Evolutionary conservation across 2,329 filamentous ascomycete genomes (phyloP), one percentile per base, ranked within the genome.

Genomic region (Daldinia sp.): DNA sequence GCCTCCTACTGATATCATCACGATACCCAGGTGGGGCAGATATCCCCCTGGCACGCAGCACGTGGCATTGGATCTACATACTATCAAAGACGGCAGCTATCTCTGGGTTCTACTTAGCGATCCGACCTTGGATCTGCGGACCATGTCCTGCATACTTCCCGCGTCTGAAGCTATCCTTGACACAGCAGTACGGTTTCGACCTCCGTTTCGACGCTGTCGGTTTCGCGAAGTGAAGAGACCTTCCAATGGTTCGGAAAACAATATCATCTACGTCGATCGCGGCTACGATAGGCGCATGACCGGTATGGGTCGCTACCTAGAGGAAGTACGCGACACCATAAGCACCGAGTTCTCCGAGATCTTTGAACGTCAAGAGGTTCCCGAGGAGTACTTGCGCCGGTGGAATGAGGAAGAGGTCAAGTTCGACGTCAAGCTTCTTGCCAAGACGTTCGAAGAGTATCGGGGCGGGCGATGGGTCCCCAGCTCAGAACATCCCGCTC

Each of bases 401-500:
- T 67, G 65, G 65, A 43, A 65, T 21, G 52, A 34, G 25, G 34
- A 9, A 2, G 54, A 57, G 30, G 4, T 17, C 23, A 32, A 17
- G 21, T 63, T 61, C 45, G 50, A 63, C 10, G 17, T 63, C 45
- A 34, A 58, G 21, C 55, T 65, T 15, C 13, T 21, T 3, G 56
- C 58, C 11, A 37, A 53, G 58, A 48, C 47, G 10, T 68, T 66
- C 45, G 65, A 65, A 43, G 65, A 68, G 53, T 66, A 58, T 30
- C 62, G 65, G 5, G 62, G 62, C 10, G 53, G 62, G 7, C 52
- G 30, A n/a, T 67, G 65, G 65, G 65, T 60, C n/a, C 49, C 53
- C 1, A 67, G 51, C 37, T 63, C 62, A 2, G 34, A 64, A 4
- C 59, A 67, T 25, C 13, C 47, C 34, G 49, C 63, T 2, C 37